Evolutionary conservation across 148 eudicot species (phyloP).

Genomic region (Chenopodium suecicum): DNA sequence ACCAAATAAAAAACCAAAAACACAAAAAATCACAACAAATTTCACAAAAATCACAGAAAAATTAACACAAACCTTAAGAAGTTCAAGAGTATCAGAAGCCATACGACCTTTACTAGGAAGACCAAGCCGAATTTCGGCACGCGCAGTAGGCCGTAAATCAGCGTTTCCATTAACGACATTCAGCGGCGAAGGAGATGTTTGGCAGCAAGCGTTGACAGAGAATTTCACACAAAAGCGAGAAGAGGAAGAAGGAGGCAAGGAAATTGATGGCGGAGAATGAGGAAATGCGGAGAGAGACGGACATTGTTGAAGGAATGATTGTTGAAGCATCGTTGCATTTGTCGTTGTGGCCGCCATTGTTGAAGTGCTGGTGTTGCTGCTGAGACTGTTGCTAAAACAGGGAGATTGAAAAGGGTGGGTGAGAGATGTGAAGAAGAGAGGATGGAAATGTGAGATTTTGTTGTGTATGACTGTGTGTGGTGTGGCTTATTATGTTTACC

Average conservation of each 20-base stretch:
- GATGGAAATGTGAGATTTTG: background rate
- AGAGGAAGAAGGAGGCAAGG: background rate
- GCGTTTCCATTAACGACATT: constrained; percentile 40
- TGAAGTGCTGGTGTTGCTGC: background rate
- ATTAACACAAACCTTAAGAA: constrained; percentile 59
- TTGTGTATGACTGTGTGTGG: background rate
- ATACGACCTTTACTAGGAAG: constrained; percentile 98
- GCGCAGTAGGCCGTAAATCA: constrained; percentile 34
- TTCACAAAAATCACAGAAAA: background rate
- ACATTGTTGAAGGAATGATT: background rate
- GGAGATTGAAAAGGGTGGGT: background rate
- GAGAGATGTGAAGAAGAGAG: background rate
- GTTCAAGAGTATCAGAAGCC: constrained; percentile 77
- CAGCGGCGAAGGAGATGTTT: constrained; percentile 21
- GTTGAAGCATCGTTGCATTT: background rate
- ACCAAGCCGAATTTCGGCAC: constrained; percentile 69
- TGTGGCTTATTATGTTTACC: background rate
- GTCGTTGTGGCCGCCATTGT: background rate
- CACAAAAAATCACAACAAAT: background rate
- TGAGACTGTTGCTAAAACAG: background rate
- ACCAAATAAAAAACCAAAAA: constrained; percentile 20
- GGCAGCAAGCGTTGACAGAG: background rate
- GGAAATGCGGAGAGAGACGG: background rate
- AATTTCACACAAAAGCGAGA: background rate
- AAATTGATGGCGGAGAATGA: background rate